Evolutionary conservation across 2,329 filamentous ascomycete genomes (phyloP), one percentile per base, ranked within the genome.

Genomic region (Ophiocordyceps camponoti-rufipedis): DNA sequence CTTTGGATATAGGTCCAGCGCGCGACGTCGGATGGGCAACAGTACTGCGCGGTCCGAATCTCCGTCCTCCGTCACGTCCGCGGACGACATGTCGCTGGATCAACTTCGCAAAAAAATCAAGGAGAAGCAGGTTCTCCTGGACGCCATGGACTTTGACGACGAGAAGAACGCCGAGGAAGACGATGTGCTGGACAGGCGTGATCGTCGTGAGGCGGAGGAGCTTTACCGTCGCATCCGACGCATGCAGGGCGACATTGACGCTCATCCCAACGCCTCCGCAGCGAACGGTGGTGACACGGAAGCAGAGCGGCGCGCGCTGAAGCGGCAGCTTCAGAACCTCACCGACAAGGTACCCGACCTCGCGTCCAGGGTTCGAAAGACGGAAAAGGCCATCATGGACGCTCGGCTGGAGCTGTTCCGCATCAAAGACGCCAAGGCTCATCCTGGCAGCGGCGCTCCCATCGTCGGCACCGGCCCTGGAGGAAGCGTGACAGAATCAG

Each of bases 111-210:
- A 98, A 69, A 86, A 85, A 60, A 86, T 98, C 48, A 80, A 80
- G 47, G 91, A 98, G 68, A 91, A 93, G 64, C 86, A 95, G 62
- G 80, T 98, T 40, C 70, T 98, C 50, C 70, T 98, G 13, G 89
- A 98, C 62, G 91, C 91, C 0, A 89, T 95, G 66, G 91, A 98
- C 58, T 95, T 95, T 61, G 82, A 85, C 50, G 91, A 96, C 54
- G 89, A 96, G 65, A 85, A 85, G 57, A 78, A 81, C 35, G 75
- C 78, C 4, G 91, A 98, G 55, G 85, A 96, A 57, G 89, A 98
- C 51, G 89, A 95, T 53, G 79, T 84, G 16, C 74, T 96, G 41
- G 91, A 98, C 59, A 78, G 89, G 45, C 78, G 86, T 49, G 91
- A 98, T 60, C 78, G 87, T 46, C 82, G 85, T 45, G 91, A 96